A percentile compares a stretch with the other conserved stretches of the same genome.
phyloP scores from a whole-genome alignment of 345 rosid species.

The Brassica rapa region DNA sequence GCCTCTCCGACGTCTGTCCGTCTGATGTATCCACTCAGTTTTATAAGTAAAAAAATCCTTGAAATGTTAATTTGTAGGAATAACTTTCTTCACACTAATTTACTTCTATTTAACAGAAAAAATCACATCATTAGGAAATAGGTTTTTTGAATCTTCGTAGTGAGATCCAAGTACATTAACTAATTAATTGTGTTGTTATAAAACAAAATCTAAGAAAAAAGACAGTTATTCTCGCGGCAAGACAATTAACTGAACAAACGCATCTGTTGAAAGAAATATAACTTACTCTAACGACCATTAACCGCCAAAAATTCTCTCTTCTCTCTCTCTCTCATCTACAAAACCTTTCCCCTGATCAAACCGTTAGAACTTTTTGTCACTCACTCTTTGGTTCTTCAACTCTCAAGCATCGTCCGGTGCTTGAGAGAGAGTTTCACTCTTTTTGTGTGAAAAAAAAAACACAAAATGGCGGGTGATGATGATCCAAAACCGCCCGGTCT shows the following conservation, averaged over 20 bases:
- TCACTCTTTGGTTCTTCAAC: constrained; percentile 33
- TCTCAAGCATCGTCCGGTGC: constrained; percentile 38
- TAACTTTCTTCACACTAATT: background rate
- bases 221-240: constrained; percentile 32
- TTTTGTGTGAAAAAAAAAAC: background rate
- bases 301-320: constrained; percentile 8
- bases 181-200: background rate
- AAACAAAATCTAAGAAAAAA: background rate
- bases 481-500: background rate
- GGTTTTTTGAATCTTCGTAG: background rate
- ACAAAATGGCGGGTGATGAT: constrained; percentile 25
- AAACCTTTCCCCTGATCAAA: constrained; percentile 4
- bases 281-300: constrained; percentile 31
- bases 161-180: background rate
- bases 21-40: background rate
- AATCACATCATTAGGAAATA: background rate
- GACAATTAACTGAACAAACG: constrained; percentile 30
- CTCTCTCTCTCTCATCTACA: constrained; percentile 6
- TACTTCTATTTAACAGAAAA: background rate
- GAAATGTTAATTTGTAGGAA: background rate
- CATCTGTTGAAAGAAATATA: constrained; percentile 25
- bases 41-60: background rate
- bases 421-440: constrained; percentile 27
- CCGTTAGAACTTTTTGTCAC: background rate
- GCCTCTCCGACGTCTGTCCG: no score